phyloP scores from a whole-genome alignment of 306 rosid species.

The Lupinus albus region DNA sequence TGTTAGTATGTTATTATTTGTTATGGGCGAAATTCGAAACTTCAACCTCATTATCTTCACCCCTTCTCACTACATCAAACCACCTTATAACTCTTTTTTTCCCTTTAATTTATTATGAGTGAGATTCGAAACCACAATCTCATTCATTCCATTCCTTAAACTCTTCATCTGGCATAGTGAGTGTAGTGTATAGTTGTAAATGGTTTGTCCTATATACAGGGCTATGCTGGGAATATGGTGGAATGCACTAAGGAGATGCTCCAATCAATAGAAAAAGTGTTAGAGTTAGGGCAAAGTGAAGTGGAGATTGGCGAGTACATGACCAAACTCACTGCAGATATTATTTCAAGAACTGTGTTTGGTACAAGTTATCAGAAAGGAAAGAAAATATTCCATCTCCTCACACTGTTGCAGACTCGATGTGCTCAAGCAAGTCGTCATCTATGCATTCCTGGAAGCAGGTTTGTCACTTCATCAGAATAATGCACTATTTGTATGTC shows the following conservation, averaged over 20 bases:
- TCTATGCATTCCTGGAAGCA: conserved; percentile 88
- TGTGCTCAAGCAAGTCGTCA: conserved; percentile 89
- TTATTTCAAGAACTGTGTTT: conserved; percentile 82
- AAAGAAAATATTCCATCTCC: conserved; percentile 73
- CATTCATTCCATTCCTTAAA: too few relatives aligned
- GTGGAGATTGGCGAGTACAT: conserved; percentile 77
- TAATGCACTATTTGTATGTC: too few relatives aligned
- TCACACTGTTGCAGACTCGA: conserved; percentile 60
- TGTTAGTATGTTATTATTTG: too few relatives aligned
- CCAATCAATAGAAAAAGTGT: conserved; percentile 55
- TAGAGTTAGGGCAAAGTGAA: conserved; percentile 53
- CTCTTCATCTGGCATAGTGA: too few relatives aligned
- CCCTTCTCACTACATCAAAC: too few relatives aligned
- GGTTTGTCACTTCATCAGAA: too few relatives aligned
- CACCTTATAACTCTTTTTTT: too few relatives aligned
- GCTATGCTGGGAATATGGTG: conserved; percentile 90
- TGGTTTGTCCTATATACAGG: conserved; percentile 48
- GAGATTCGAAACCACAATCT: too few relatives aligned
- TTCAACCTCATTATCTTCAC: too few relatives aligned
- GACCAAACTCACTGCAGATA: conserved; percentile 80
- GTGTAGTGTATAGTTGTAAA: too few relatives aligned
- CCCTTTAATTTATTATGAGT: too few relatives aligned
- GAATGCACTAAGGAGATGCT: conserved; percentile 85
- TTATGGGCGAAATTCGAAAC: too few relatives aligned
- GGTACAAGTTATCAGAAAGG: conserved; percentile 75